Evolutionary conservation across 768 basidiomycete species (phyloP), one percentile per base, ranked within the genome.

Genomic region (Lyophyllum atratum): DNA sequence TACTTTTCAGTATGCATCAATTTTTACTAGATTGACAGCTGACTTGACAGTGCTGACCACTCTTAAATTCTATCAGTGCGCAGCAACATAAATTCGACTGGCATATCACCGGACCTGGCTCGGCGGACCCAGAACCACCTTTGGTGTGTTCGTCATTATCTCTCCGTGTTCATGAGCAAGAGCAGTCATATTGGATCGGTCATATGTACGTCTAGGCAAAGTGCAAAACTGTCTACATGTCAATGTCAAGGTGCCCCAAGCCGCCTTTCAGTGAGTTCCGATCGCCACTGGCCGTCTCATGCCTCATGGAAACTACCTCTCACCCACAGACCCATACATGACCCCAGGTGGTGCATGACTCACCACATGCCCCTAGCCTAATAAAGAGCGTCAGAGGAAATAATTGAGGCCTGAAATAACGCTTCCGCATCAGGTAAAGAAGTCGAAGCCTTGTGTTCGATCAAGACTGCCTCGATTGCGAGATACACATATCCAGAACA

Each of bases 381-480:
- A 31, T 31, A 45, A 26, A 39, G 6, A 39, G 15, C 4, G 12
- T 39, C 37, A 39, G 17, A 39, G 8, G 37, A 39, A 14, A 39
- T 17, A 12, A n/a, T 39, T 11, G 15, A 14, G 7, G 37, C 37
- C 17, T 39, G 37, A 39, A 19, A 42, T 19, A 42, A 19, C n/a
- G n/a, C 17, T 33, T 33, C 28, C 26, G 39, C 31, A 50, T 50
- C 33, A 11, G 33, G 33, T n/a, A 24, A 45, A 22, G 12, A 46
- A 25, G 46, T 46, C 52, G 43, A 54, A 51, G 47, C n/a, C 48
- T 43, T 39, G 25, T 51, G 49, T 49, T 39, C 54, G 49, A 55
- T 59, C 59, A 52, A 33, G 45, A 24, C 34, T 15, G 12, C 47
- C 9, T 48, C 37, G 54, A 52, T 51, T 49, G 33, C 49, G 25